Base-by-base conservation (phyloP, 148 eudicot genomes). In the Drosera capensis region DNA sequence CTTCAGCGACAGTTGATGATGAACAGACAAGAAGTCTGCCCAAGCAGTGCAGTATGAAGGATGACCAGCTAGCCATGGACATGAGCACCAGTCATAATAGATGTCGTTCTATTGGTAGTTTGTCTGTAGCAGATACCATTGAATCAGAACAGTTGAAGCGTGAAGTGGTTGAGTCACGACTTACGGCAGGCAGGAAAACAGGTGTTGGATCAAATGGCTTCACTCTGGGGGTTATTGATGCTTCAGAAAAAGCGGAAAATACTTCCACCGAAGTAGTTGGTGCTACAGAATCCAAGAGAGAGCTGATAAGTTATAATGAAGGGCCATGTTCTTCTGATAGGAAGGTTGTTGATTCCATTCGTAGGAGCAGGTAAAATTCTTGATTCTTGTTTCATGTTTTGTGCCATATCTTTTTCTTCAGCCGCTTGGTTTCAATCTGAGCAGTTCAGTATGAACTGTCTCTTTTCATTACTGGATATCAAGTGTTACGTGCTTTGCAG, bases 291-390 rank as follows among this genome's bases (percentile, higher is more conserved):
- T 45, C 20, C 46, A 51, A 55, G 54, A 52, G 50, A 25, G 65
- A 63, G 59, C 45, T 58, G 54, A 51, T 55, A 21, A 54, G 55
- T 4, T 64, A 35, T 17, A 35, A 38, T 59, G 76, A 60, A 53
- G 77, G 63, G 43, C 39, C 66, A 12, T 49, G 51, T 25, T 57
- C 48, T 55, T 46, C 77, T 19, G 68, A 52, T 28, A 51, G 65
- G 56, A 63, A 52, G 45, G 53, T 51, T 56, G 23, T 14, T 21
- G 37, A 45, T 23, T 45, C 46, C 17, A 21, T 51, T 35, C 49
- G 46, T 21, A 49, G 63, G 51, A 55, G 55, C 74, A 69, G 80
- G 80, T 74, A 68, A 28, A n/a, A 36, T 28, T 2, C 25, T 19
- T 36, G 0, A 34, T 34, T 5, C 31, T 28, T 28, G 4, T 28